Percentiles rank a stretch among this genome's conserved stretches.
Evolutionary conservation across 352 stramenopile species (phyloP).

Genomic region (Phytophthora agathidicida): DNA sequence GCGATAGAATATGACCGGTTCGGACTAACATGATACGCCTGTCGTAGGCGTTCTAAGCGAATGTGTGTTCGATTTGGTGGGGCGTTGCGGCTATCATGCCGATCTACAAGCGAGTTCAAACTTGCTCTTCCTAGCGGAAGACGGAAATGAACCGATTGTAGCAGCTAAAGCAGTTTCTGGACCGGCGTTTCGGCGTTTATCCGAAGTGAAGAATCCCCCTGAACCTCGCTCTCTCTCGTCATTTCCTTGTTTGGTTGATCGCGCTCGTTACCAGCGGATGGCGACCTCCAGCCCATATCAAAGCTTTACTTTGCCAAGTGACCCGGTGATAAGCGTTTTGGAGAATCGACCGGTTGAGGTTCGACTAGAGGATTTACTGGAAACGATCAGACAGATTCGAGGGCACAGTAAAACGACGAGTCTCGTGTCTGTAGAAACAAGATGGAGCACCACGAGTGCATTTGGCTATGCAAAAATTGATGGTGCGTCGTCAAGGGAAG

Average conservation of each 20-base stretch:
- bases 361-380: conserved; percentile 22
- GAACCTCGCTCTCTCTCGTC: neutral
- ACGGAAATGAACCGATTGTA: conserved; percentile 20
- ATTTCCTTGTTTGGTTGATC: neutral
- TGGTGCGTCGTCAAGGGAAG: conserved; percentile 11
- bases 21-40: neutral
- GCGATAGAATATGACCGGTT: neutral
- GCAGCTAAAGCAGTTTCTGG: conserved; percentile 3
- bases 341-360: conserved; percentile 6
- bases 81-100: conserved; percentile 38
- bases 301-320: neutral
- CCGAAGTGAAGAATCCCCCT: neutral
- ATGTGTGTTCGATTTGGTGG: conserved; percentile 35
- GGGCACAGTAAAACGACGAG: neutral
- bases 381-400: conserved; percentile 5
- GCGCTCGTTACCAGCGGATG: neutral
- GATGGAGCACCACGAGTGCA: conserved; percentile 12
- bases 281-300: neutral
- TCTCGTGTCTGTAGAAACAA: conserved; percentile 24
- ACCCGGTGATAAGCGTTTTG: neutral
- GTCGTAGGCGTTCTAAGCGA: conserved; percentile 15
- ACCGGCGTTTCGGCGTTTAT: conserved; percentile 17
- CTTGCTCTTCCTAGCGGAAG: conserved; percentile 37
- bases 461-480: conserved; percentile 24
- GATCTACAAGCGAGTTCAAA: conserved; percentile 23